These are phyloP conservation scores for Alternaria viburni DNA, from an alignment of 2,329 filamentous ascomycete species.

Conservation along the genomic window DNA sequence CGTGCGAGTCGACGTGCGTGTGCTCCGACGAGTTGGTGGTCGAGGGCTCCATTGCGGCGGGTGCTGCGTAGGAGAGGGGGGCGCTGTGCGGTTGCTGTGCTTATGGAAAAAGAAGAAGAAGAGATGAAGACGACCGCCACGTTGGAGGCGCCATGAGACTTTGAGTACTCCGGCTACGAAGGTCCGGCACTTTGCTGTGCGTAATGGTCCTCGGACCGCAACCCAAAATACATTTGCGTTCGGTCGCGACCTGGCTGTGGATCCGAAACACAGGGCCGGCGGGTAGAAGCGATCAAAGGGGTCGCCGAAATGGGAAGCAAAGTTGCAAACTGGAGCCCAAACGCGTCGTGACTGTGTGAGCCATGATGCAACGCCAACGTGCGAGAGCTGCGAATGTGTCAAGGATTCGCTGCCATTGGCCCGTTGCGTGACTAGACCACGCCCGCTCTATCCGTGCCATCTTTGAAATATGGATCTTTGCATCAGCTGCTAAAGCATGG, in stretches of 20 bases:
- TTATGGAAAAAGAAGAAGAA: neutral
- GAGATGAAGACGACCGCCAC: neutral
- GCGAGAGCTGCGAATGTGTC: conserved; percentile 5
- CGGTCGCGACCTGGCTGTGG: conserved; percentile 10
- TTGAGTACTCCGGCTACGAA: neutral
- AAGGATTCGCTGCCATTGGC: conserved; percentile 7
- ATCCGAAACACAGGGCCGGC: neutral
- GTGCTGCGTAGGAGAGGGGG: neutral
- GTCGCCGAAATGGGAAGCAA: conserved; percentile 11
- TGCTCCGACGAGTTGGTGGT: conserved; percentile 18
- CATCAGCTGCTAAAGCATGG: neutral
- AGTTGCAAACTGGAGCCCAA: conserved; percentile 3
- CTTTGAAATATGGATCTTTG: conserved; percentile 1
- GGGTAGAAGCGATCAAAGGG: conserved; percentile 1
- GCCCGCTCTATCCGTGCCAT: conserved; percentile 3
- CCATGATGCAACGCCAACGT: conserved; percentile 11
- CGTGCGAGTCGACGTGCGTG: conserved; percentile 17
- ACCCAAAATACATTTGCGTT: conserved; percentile 6
- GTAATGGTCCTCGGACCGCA: neutral
- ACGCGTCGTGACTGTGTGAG: neutral
- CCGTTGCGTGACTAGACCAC: neutral
- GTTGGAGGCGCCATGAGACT: neutral
- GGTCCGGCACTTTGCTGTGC: neutral
- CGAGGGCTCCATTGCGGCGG: conserved; percentile 23
- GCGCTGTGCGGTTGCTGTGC: neutral